These are phyloP conservation scores for Starmerella sirachaensis DNA, from an alignment of 805 yeast genomes.

Conservation along the genomic window DNA sequence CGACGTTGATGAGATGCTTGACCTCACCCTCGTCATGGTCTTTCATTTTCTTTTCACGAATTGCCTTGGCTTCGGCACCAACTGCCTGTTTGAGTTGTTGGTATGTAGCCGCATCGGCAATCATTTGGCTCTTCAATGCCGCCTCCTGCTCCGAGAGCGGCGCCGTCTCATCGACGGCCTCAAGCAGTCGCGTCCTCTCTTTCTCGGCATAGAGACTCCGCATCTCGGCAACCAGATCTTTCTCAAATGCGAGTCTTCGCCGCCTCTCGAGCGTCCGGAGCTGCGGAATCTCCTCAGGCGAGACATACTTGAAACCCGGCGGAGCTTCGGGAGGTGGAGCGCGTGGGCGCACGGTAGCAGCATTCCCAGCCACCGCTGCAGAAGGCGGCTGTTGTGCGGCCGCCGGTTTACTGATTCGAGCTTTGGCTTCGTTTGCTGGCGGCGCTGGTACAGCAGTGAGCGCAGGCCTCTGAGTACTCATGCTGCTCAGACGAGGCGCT, in stretches of 20 bases:
- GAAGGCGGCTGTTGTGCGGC: too few species aligned
- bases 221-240: constrained; percentile 12
- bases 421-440: not conserved
- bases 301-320: constrained; percentile 14
- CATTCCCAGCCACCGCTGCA: too few species aligned
- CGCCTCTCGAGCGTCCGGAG: constrained; percentile 12
- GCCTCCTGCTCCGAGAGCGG: constrained; percentile 7
- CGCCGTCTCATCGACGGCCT: constrained; percentile 6
- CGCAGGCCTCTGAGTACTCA: not conserved
- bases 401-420: too few species aligned
- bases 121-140: too few species aligned
- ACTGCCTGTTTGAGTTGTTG: constrained; percentile 3
- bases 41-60: constrained; percentile 1
- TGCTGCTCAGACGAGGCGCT: not conserved
- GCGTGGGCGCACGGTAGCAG: not conserved
- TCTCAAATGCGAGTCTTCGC: constrained; percentile 12
- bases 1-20: constrained; percentile 25
- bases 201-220: constrained; percentile 12
- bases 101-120: constrained; percentile 12
- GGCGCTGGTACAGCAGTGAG: not conserved
- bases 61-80: constrained; percentile 2
- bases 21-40: not conserved
- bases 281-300: constrained; percentile 15
- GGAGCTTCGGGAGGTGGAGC: constrained; percentile 15
- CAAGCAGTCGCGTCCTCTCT: constrained; percentile 10